phyloP scores from a whole-genome alignment of 805 yeast genomes.

The Nakazawaea ambrosiae region DNA sequence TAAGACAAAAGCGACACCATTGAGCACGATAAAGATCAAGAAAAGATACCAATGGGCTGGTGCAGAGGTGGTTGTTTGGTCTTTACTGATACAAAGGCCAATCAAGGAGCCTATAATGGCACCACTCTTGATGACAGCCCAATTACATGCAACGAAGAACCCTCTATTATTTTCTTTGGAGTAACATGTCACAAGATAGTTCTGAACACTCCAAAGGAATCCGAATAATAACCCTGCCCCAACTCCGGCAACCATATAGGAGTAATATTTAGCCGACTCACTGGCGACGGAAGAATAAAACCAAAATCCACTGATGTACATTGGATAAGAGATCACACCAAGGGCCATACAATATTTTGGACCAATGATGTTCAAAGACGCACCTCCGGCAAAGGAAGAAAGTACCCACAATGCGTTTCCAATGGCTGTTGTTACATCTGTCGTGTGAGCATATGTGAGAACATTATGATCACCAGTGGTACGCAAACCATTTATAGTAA shows the following conservation, averaged over 20 bases:
- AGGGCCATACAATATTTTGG: conserved; percentile 10
- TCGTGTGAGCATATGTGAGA: neutral
- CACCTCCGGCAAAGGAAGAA: conserved; percentile 8
- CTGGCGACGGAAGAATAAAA: conserved; percentile 12
- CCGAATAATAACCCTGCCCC: conserved; percentile 13
- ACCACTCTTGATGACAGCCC: conserved; percentile 14
- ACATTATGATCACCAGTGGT: conserved; percentile 3
- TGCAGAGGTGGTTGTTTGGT: conserved; percentile 6
- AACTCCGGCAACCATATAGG: conserved; percentile 14
- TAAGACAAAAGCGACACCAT: conserved; percentile 9
- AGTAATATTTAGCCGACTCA: conserved; percentile 8
- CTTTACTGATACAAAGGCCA: conserved; percentile 10
- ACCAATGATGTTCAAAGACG: conserved; percentile 6
- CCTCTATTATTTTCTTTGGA: conserved; percentile 14
- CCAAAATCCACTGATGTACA: conserved; percentile 16
- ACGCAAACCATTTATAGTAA: conserved; percentile 10
- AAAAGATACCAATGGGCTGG: conserved; percentile 14
- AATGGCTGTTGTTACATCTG: conserved; percentile 5
- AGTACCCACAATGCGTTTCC: conserved; percentile 11
- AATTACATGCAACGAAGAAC: conserved; percentile 13
- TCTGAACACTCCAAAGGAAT: conserved; percentile 14
- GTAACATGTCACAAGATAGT: conserved; percentile 14
- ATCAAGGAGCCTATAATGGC: conserved; percentile 14
- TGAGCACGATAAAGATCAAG: conserved; percentile 13
- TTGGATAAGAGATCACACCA: conserved; percentile 15